Evolutionary conservation across 345 rosid genomes (phyloP).

Genomic region (Citrus trifoliata): DNA sequence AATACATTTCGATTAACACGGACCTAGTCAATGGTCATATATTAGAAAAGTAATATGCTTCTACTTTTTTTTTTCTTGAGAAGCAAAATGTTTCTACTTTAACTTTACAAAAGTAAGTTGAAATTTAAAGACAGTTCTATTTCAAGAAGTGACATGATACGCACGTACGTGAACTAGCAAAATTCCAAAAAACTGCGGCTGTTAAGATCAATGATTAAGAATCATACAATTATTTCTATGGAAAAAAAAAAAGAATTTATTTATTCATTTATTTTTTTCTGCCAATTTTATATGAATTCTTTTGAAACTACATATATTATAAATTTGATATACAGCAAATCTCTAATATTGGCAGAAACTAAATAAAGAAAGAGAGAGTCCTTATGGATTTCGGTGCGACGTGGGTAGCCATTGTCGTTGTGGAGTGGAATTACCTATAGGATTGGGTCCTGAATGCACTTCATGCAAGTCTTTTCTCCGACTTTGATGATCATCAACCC

Average conservation of each 20-base stretch:
- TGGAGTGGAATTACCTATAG: slow-evolving; percentile 26
- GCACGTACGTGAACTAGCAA: background rate
- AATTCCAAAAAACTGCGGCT: background rate
- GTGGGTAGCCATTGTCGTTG: slow-evolving; percentile 10
- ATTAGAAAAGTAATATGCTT: background rate
- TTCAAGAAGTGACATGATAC: background rate
- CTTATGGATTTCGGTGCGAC: background rate
- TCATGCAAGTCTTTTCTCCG: slow-evolving; percentile 29
- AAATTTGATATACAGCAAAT: background rate
- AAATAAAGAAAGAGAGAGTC: background rate
- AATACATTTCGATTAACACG: background rate
- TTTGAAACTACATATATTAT: background rate
- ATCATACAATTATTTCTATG: background rate
- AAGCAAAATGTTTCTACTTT: background rate
- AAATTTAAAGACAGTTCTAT: background rate
- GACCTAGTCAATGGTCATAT: background rate
- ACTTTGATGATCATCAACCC: background rate
- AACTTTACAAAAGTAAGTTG: background rate
- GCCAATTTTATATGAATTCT: background rate
- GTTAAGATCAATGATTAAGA: background rate
- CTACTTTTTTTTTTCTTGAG: background rate
- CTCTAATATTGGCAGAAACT: background rate
- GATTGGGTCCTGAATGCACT: slow-evolving; percentile 39
- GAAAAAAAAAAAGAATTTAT: background rate
- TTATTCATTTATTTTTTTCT: background rate